Percentiles rank a stretch among this genome's conserved stretches.
phyloP scores from a whole-genome alignment of 768 basidiomycete species.

The Astraeus odoratus region DNA sequence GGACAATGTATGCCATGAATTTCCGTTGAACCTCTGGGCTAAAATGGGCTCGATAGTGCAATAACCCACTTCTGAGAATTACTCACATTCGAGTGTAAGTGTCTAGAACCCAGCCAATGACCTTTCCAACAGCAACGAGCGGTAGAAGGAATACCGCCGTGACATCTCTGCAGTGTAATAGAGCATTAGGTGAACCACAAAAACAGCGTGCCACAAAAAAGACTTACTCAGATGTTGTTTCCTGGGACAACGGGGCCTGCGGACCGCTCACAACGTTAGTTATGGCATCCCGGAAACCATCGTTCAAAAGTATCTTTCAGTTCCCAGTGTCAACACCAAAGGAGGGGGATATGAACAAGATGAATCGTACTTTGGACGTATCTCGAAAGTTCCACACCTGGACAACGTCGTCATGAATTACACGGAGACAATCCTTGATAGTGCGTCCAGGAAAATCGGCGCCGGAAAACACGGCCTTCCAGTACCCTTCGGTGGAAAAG shows the following conservation, averaged over 20 bases:
- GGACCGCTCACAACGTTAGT: background rate
- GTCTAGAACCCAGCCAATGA: background rate
- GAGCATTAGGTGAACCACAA: background rate
- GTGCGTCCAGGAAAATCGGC: background rate
- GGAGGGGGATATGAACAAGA: background rate
- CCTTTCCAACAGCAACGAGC: background rate
- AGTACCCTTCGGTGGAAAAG: background rate
- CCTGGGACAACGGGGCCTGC: background rate
- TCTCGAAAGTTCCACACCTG: background rate
- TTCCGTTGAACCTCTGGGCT: background rate
- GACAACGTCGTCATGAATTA: background rate
- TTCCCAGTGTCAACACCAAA: background rate
- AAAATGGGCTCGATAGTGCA: background rate
- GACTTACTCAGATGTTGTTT: background rate
- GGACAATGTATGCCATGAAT: background rate
- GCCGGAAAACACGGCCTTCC: background rate
- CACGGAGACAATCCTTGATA: background rate
- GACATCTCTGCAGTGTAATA: background rate
- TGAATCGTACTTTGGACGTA: background rate
- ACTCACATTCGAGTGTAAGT: background rate
- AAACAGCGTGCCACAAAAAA: background rate
- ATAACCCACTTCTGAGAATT: background rate
- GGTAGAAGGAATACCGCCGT: background rate
- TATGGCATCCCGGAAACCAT: background rate
- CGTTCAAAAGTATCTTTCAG: background rate